Conservation (phyloP, 192 early-diverging fungal species). For the Tieghemiomyces parasiticus region DNA sequence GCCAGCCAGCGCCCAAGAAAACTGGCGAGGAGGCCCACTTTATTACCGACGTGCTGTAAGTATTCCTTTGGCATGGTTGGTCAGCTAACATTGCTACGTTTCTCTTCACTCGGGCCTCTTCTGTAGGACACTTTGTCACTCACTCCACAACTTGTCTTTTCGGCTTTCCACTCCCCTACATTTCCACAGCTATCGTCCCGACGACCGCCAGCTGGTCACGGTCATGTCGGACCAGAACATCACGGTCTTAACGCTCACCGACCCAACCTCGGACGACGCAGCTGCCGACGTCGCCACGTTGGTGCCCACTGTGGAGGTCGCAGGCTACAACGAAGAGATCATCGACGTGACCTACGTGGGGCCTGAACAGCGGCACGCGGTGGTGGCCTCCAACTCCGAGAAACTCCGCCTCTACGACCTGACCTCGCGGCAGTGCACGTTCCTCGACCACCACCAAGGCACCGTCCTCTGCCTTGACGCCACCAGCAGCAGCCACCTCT, state of each 20-base stretch:
- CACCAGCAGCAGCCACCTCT: slow-evolving; percentile 35
- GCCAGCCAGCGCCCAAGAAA: slow-evolving; percentile 50
- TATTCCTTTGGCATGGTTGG: too few species aligned
- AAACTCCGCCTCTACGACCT: slow-evolving; percentile 80
- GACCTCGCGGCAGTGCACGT: slow-evolving; percentile 58
- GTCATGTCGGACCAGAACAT: slow-evolving; percentile 89
- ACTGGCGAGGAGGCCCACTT: slow-evolving; percentile 33
- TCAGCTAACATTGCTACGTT: too few species aligned
- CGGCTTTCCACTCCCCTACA: too few species aligned
- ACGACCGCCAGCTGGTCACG: slow-evolving; percentile 41
- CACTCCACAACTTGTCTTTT: too few species aligned
- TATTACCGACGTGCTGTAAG: slow-evolving; percentile 58
- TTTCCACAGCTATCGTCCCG: slow-evolving; percentile 37
- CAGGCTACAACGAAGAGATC: slow-evolving; percentile 94
- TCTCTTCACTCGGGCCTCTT: too few species aligned
- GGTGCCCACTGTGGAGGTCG: slow-evolving; percentile 61
- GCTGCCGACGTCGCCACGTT: slow-evolving; percentile 11
- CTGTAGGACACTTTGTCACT: too few species aligned
- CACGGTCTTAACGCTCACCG: too few species aligned
- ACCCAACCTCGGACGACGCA: slow-evolving; percentile 15
- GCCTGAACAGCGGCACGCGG: slow-evolving; percentile 49
- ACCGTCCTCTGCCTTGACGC: slow-evolving; percentile 70
- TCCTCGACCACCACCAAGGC: slow-evolving; percentile 80
- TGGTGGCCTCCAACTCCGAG: slow-evolving; percentile 87
- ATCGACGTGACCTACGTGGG: slow-evolving; percentile 76